phyloP scores from a whole-genome alignment of 768 basidiomycete genomes.

The Astraeus odoratus region DNA sequence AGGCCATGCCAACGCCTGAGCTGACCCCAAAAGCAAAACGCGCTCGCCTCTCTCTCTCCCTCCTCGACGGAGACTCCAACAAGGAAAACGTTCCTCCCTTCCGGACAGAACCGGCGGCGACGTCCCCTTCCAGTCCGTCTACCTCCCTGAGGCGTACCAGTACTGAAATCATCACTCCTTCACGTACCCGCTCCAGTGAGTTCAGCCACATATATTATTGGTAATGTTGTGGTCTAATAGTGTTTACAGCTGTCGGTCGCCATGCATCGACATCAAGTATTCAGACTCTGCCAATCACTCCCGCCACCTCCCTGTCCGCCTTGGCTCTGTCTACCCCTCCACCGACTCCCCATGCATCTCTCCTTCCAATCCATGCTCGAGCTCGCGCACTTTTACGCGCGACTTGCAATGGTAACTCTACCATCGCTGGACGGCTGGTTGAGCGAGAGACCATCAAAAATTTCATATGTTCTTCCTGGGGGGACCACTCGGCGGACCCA shows the following conservation, averaged over 20 bases:
- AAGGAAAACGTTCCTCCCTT: slow-evolving; percentile 78
- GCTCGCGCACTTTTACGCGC: slow-evolving; percentile 66
- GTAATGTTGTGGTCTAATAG: slow-evolving; percentile 4
- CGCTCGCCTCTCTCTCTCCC: slow-evolving; percentile 38
- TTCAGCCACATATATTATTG: background rate
- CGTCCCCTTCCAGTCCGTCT: slow-evolving; percentile 32
- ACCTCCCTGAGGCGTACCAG: slow-evolving; percentile 35
- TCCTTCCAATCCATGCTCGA: slow-evolving; percentile 48
- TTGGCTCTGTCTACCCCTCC: slow-evolving; percentile 54
- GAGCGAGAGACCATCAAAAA: slow-evolving; percentile 53
- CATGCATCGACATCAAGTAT: slow-evolving; percentile 44
- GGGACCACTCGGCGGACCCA: slow-evolving; percentile 26
- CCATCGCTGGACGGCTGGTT: slow-evolving; percentile 59
- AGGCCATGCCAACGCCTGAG: slow-evolving; percentile 41
- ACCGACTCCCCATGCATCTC: slow-evolving; percentile 43
- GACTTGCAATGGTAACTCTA: slow-evolving; percentile 49
- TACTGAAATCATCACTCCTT: slow-evolving; percentile 31
- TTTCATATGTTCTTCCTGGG: slow-evolving; percentile 55
- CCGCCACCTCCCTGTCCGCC: slow-evolving; percentile 35
- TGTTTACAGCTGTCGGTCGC: slow-evolving; percentile 35
- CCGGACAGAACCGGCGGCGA: slow-evolving; percentile 30
- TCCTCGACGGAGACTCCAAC: slow-evolving; percentile 50
- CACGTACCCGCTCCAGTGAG: slow-evolving; percentile 42
- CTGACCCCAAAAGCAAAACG: slow-evolving; percentile 63
- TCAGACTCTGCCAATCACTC: slow-evolving; percentile 33